Conservation (phyloP, 331 rosid genomes). For the Acacia pycnantha region DNA sequence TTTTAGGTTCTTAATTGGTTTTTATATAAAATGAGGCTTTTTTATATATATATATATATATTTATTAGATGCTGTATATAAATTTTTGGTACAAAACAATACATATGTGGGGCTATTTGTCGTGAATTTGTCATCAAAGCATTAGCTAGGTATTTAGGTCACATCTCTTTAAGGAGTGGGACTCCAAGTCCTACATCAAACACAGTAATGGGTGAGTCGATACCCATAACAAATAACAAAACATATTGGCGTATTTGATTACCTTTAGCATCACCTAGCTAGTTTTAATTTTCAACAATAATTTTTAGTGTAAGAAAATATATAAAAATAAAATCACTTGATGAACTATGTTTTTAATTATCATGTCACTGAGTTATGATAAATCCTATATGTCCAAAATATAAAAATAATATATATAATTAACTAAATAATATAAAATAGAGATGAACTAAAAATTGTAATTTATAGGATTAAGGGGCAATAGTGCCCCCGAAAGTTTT, state of each 20-base stretch:
- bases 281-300: no score
- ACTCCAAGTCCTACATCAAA: neutral
- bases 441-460: no score
- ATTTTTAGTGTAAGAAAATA: neutral
- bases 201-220: neutral
- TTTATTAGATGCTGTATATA: no score
- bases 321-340: neutral
- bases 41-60: no score
- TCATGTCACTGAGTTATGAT: neutral
- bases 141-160: neutral
- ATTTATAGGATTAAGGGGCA: no score
- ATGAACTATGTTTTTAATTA: no score
- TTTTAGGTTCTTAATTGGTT: no score
- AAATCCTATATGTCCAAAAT: no score
- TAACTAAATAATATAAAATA: no score
- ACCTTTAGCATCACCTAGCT: neutral
- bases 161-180: neutral
- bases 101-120: neutral
- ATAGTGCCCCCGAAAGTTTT: no score
- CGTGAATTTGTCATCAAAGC: neutral
- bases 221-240: neutral
- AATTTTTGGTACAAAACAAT: neutral
- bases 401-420: no score
- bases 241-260: neutral
- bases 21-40: neutral